A percentile compares a stretch with the other conserved stretches of the same genome.
Conservation (phyloP, 1,284 basidiomycete species). For the Takashimella tepidaria region DNA sequence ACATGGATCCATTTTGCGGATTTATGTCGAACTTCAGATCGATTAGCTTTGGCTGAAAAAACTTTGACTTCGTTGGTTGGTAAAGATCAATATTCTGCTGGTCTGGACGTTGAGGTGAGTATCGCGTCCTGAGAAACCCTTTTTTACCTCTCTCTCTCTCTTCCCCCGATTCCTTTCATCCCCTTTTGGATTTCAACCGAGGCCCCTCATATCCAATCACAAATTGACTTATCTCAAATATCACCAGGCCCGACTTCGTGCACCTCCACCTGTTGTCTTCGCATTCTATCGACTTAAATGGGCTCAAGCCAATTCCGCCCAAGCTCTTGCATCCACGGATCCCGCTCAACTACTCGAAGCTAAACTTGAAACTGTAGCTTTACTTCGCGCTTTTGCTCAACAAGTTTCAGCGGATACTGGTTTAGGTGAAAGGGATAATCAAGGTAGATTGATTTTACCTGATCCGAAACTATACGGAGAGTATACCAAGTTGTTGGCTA, state of each 20-base stretch:
- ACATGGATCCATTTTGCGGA: slow-evolving; percentile 98
- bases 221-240: not conserved
- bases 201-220: too few relatives aligned
- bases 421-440: slow-evolving; percentile 53
- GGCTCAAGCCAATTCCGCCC: slow-evolving; percentile 60
- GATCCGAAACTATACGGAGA: slow-evolving; percentile 63
- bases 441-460: slow-evolving; percentile 49
- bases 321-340: slow-evolving; percentile 1
- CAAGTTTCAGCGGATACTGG: slow-evolving; percentile 72
- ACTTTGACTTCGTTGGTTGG: slow-evolving; percentile 88
- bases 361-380: slow-evolving; percentile 64
- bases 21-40: slow-evolving; percentile 75
- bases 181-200: too few relatives aligned
- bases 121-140: too few relatives aligned
- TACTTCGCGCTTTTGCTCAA: slow-evolving; percentile 77
- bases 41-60: slow-evolving; percentile 89
- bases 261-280: slow-evolving; percentile 94
- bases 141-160: too few relatives aligned
- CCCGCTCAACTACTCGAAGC: slow-evolving; percentile 16
- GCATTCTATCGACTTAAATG: slow-evolving; percentile 96
- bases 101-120: slow-evolving; percentile 36
- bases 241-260: slow-evolving; percentile 58
- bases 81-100: slow-evolving; percentile 36
- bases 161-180: not conserved
- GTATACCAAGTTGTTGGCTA: slow-evolving; percentile 80